Evolutionary conservation across 352 stramenopile genomes (phyloP).

Genomic region (Saprolegnia parasitica): DNA sequence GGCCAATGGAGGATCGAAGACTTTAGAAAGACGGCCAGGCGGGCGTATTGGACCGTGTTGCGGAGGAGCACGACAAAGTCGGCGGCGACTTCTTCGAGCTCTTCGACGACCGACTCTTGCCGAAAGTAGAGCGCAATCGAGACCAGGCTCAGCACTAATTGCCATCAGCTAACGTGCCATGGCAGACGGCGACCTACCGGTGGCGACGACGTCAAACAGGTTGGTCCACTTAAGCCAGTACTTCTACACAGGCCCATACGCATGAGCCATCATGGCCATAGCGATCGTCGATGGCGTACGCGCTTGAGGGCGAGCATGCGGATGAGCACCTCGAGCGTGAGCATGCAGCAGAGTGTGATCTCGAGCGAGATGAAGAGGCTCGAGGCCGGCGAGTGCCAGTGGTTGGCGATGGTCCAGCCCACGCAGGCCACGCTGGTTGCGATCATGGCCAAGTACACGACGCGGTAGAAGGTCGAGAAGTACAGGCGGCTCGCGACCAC

Average conservation of each 20-base stretch:
- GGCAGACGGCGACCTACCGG: conserved; percentile 35
- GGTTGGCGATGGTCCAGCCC: conserved; percentile 67
- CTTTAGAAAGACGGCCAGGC: conserved; percentile 82
- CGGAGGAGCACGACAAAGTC: conserved; percentile 71
- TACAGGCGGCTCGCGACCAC: conserved; percentile 75
- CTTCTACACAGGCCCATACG: conserved; percentile 33
- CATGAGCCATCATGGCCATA: not conserved
- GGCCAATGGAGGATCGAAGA: too few species aligned
- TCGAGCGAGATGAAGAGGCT: conserved; percentile 77
- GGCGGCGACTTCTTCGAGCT: conserved; percentile 77
- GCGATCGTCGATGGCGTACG: conserved; percentile 33
- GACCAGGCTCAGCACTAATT: conserved; percentile 64
- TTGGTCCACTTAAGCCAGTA: conserved; percentile 85
- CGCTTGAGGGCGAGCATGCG: conserved; percentile 74
- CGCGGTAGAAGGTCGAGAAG: conserved; percentile 70
- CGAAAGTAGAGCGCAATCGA: conserved; percentile 82
- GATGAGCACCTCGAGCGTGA: conserved; percentile 76
- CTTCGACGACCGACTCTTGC: conserved; percentile 67
- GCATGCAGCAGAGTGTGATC: conserved; percentile 61
- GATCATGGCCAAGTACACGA: conserved; percentile 80
- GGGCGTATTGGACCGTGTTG: conserved; percentile 75
- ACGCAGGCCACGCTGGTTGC: conserved; percentile 63
- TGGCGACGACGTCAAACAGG: conserved; percentile 74
- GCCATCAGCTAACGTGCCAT: not conserved
- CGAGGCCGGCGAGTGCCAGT: conserved; percentile 67